phyloP scores from a whole-genome alignment of 2,329 filamentous ascomycete genomes.

The Penicillium brasilianum region DNA sequence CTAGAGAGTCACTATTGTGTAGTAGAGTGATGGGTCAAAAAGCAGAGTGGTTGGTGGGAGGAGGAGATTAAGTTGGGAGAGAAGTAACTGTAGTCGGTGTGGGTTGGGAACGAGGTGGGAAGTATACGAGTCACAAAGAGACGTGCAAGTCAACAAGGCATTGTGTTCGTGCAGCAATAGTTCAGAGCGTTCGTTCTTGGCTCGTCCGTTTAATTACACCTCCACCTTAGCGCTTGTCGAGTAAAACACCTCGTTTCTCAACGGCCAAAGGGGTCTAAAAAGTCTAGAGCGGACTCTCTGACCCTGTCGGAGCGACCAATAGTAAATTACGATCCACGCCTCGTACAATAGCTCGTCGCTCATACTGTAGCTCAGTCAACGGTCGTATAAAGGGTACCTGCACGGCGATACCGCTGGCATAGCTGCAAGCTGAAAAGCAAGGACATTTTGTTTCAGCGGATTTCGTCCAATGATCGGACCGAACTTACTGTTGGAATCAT shows the following conservation, averaged over 20 bases:
- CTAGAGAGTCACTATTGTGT: neutral
- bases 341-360: neutral
- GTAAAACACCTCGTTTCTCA: no score
- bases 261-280: neutral
- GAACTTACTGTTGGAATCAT: neutral
- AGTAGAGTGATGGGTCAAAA: neutral
- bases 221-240: neutral
- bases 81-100: neutral
- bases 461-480: neutral
- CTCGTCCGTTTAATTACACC: conserved; percentile 17
- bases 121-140: neutral
- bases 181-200: conserved; percentile 11
- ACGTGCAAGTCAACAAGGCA: neutral
- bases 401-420: neutral
- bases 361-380: neutral
- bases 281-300: no score
- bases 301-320: no score
- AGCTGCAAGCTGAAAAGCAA: conserved; percentile 6
- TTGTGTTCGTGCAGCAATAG: conserved; percentile 1
- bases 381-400: neutral
- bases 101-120: neutral
- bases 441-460: neutral
- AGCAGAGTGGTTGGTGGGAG: conserved; percentile 1
- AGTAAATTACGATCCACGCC: no score
- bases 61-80: neutral